phyloP scores from a whole-genome alignment of 2,329 filamentous ascomycete species.

The Aspergillus texensis region DNA sequence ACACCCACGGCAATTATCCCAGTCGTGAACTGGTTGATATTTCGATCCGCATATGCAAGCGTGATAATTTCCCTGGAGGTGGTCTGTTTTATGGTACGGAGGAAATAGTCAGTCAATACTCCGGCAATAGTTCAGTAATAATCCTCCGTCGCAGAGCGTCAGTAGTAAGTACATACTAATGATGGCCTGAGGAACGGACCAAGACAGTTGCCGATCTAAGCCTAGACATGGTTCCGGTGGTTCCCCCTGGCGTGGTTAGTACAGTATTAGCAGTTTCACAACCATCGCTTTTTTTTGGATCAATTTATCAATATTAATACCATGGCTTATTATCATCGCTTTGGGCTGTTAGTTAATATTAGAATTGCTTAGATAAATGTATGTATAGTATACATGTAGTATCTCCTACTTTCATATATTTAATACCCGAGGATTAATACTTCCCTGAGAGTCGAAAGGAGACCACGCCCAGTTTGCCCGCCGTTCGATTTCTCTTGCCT shows the following conservation, averaged over 20 bases:
- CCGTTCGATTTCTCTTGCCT: not conserved
- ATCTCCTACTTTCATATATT: not conserved
- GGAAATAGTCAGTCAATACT: conserved; percentile 1
- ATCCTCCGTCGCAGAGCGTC: not conserved
- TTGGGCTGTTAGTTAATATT: too few relatives aligned
- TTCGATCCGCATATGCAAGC: not conserved
- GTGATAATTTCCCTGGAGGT: not conserved
- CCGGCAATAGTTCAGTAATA: conserved; percentile 1
- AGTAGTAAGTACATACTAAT: not conserved
- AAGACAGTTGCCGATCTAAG: conserved; percentile 9
- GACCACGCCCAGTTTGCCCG: not conserved
- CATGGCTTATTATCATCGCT: too few relatives aligned
- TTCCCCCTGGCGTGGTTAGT: conserved; percentile 13
- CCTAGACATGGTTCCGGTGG: conserved; percentile 2
- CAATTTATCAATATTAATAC: too few relatives aligned
- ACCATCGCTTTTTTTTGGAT: not conserved
- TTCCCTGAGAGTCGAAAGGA: not conserved
- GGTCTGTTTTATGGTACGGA: not conserved
- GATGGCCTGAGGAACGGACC: conserved; percentile 5
- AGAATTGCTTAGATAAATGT: not conserved
- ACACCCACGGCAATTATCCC: not conserved
- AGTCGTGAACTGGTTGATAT: not conserved
- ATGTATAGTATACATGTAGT: not conserved
- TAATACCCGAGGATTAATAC: not conserved
- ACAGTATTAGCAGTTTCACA: not conserved